Conservation (phyloP, 345 rosid genomes). For the Cochlearia excelsa region DNA sequence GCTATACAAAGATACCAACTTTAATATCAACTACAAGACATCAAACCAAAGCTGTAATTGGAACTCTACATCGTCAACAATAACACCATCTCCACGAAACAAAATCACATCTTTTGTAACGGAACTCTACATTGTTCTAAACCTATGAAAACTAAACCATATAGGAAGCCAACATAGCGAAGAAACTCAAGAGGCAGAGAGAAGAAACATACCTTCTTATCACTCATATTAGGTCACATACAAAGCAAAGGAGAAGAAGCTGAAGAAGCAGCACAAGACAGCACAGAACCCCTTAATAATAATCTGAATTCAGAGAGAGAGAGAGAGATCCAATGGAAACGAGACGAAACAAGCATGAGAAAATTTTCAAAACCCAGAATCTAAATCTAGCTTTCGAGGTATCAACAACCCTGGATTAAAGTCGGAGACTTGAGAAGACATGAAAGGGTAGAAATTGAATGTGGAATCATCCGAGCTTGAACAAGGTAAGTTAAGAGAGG, state of each 20-base stretch:
- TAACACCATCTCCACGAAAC: slow-evolving; percentile 8
- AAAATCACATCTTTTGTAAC: not conserved
- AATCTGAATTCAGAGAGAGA: slow-evolving; percentile 28
- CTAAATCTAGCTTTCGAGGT: slow-evolving; percentile 47
- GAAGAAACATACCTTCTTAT: slow-evolving; percentile 51
- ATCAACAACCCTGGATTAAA: slow-evolving; percentile 48
- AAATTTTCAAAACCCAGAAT: slow-evolving; percentile 23
- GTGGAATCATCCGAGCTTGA: slow-evolving; percentile 45
- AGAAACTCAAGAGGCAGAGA: slow-evolving; percentile 19
- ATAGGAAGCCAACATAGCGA: not conserved
- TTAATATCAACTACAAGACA: too few relatives aligned
- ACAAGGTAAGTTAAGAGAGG: slow-evolving; percentile 7
- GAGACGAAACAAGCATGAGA: slow-evolving; percentile 32
- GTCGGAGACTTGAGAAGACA: slow-evolving; percentile 76
- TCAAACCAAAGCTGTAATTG: too few relatives aligned
- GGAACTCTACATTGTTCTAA: slow-evolving; percentile 9
- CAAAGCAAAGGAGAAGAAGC: slow-evolving; percentile 26
- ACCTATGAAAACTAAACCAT: slow-evolving; percentile 12
- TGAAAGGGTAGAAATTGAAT: slow-evolving; percentile 49
- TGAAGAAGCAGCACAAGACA: slow-evolving; percentile 19
- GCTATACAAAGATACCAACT: too few relatives aligned
- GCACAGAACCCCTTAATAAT: slow-evolving; percentile 10
- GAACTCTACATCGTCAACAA: too few relatives aligned
- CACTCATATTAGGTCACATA: slow-evolving; percentile 53
- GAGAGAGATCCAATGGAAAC: slow-evolving; percentile 29